Evolutionary conservation across 2,329 filamentous ascomycete genomes (phyloP), one percentile per base, ranked within the genome.

Genomic region (Zymoseptoria ardabiliae): DNA sequence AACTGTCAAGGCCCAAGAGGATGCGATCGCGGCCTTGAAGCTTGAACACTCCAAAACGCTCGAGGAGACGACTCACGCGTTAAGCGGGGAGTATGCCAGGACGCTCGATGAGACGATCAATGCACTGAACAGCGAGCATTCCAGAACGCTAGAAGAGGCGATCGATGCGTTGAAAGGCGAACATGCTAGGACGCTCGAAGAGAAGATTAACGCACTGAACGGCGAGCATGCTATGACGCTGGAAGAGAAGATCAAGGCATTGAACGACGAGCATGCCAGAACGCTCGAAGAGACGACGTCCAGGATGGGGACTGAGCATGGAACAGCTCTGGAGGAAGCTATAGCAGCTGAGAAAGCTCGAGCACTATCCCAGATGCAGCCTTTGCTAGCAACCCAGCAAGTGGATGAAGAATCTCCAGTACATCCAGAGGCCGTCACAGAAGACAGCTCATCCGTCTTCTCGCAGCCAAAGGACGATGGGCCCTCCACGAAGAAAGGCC

Each of bases 201-300:
- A 56, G 45, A 55, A 58, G 4, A 58, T 61, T 20, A 55, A 58
- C 20, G 56, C 54, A 10, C 25, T 65, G 22, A 55, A 60, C 17
- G 25, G 48, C 28, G 59, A 63, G 41, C 55, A 60, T 13, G 52
- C 50, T 13, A 56, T 4, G 13, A 25, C 28, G 8, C 51, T 22
- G n/a, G 51, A 53, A 28, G 23, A 23, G 17, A 45, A 17, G 35
- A 7, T 53, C 22, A 25, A 28, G 20, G 51, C 51, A 53, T 53
- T 53, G 50, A n/a, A n/a, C 22, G 50, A 21, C 50, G 50, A 21
- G 19, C 50, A 53, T 4, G 22, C 58, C 25, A 53, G 55, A 22
- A 54, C 56, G 17, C 58, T 60, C 48, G 57, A 65, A 30, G 57
- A 56, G 45, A 55, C 59, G 3, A 58, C 59, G 20, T 56, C 59